phyloP scores from a whole-genome alignment of 768 basidiomycete species.

The Rhizopogon salebrosus region DNA sequence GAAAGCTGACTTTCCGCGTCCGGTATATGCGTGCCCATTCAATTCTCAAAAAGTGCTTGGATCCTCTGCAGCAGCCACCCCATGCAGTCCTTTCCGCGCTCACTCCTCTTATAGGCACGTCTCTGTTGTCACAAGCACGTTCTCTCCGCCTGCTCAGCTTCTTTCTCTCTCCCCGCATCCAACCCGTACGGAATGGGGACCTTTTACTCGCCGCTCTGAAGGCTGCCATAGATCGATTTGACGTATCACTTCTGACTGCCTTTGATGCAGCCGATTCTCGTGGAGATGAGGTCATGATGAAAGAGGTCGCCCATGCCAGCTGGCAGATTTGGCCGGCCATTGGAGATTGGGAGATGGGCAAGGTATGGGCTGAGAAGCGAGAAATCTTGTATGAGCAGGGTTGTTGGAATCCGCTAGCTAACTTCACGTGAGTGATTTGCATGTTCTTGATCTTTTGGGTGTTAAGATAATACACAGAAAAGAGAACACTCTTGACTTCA shows the following conservation, averaged over 20 bases:
- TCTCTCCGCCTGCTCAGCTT: slow-evolving; percentile 65
- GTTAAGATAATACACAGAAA: slow-evolving; percentile 27
- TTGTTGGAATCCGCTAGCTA: slow-evolving; percentile 76
- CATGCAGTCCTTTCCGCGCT: slow-evolving; percentile 57
- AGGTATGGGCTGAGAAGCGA: slow-evolving; percentile 92
- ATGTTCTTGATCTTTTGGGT: neutral
- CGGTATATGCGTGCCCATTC: slow-evolving; percentile 64
- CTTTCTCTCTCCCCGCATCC: slow-evolving; percentile 67
- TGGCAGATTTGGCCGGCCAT: slow-evolving; percentile 67
- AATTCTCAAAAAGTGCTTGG: slow-evolving; percentile 55
- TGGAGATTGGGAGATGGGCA: slow-evolving; percentile 84
- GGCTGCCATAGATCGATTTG: slow-evolving; percentile 82
- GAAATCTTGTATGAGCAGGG: slow-evolving; percentile 89
- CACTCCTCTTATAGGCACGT: slow-evolving; percentile 17
- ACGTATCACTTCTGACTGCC: slow-evolving; percentile 75
- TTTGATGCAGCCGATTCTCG: slow-evolving; percentile 85
- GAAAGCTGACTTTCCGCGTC: slow-evolving; percentile 36
- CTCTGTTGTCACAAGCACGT: slow-evolving; percentile 56
- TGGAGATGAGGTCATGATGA: slow-evolving; percentile 72
- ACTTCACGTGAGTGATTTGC: slow-evolving; percentile 57
- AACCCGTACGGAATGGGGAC: slow-evolving; percentile 68
- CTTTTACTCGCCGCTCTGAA: slow-evolving; percentile 60
- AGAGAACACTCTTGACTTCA: slow-evolving; percentile 72
- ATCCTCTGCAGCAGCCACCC: slow-evolving; percentile 55
- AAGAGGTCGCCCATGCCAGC: slow-evolving; percentile 72